These are phyloP conservation scores for Arthrocladium fulminans DNA, from an alignment of 2,329 filamentous ascomycete species.

Conservation along the genomic window DNA sequence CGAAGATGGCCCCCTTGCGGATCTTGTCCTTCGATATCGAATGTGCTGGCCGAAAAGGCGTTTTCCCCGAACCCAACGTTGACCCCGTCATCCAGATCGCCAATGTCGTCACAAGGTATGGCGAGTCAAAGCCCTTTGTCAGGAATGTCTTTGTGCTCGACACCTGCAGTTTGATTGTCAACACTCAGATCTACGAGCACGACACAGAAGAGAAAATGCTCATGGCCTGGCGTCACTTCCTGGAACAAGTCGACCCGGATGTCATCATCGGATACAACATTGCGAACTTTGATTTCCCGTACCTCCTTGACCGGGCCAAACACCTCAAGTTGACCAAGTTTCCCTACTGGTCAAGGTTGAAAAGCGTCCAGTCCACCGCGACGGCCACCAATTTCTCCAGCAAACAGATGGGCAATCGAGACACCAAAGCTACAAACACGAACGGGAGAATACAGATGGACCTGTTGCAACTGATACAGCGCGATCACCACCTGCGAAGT, in stretches of 20 bases:
- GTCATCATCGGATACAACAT: constrained; percentile 99
- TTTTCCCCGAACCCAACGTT: constrained; percentile 85
- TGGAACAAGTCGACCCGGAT: constrained; percentile 85
- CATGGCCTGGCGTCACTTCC: constrained; percentile 81
- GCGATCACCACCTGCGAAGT: constrained; percentile 89
- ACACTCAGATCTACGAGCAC: constrained; percentile 83
- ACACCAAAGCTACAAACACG: constrained; percentile 89
- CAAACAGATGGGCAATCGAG: constrained; percentile 95
- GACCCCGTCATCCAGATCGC: constrained; percentile 98
- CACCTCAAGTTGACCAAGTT: constrained; percentile 74
- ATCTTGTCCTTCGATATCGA: constrained; percentile 97
- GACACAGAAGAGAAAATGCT: constrained; percentile 79
- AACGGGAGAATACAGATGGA: constrained; percentile 90
- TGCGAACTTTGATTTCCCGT: constrained; percentile 96
- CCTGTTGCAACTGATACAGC: constrained; percentile 84
- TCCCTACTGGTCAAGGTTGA: constrained; percentile 78
- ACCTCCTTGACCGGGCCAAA: constrained; percentile 78
- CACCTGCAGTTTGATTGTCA: constrained; percentile 85
- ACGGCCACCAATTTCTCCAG: constrained; percentile 84
- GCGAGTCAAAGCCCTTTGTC: constrained; percentile 91
- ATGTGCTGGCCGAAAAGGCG: constrained; percentile 91
- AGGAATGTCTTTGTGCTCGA: constrained; percentile 95
- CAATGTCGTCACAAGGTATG: constrained; percentile 87
- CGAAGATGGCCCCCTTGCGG: constrained; percentile 90
- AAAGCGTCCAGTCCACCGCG: constrained; percentile 58